These are phyloP conservation scores for Cyberlindnera misumaiensis DNA, from an alignment of 805 yeast species.

Conservation along the genomic window DNA sequence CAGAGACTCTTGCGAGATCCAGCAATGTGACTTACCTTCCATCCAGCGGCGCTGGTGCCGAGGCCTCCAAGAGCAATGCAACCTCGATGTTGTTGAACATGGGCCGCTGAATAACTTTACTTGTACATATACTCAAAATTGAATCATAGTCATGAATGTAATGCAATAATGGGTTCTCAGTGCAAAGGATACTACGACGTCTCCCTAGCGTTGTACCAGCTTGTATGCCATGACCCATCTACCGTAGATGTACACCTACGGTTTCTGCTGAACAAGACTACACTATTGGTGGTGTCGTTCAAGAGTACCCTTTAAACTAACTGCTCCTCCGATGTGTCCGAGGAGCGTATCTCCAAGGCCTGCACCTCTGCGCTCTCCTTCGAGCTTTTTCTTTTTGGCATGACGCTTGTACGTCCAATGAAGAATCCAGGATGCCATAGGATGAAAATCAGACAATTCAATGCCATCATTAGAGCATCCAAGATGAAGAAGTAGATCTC, in stretches of 20 bases:
- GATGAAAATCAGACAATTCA: constrained; percentile 41
- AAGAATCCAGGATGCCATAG: constrained; percentile 60
- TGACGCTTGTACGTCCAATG: constrained; percentile 22
- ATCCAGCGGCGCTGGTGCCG: constrained; percentile 34
- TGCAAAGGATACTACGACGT: too few relatives aligned
- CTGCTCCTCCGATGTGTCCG: too few relatives aligned
- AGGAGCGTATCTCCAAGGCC: too few relatives aligned
- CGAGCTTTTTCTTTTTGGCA: constrained; percentile 1
- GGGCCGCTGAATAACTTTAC: constrained; percentile 41
- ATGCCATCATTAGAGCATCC: constrained; percentile 56
- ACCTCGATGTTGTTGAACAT: constrained; percentile 60
- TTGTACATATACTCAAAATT: constrained; percentile 3
- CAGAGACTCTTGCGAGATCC: constrained; percentile 74
- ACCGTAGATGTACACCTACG: too few relatives aligned
- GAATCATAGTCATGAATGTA: not conserved
- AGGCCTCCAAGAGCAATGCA: constrained; percentile 24
- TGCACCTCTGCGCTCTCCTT: too few relatives aligned
- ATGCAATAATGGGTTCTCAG: too few relatives aligned
- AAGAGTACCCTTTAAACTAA: too few relatives aligned
- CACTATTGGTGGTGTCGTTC: too few relatives aligned
- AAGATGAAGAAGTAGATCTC: constrained; percentile 53
- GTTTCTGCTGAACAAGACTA: too few relatives aligned
- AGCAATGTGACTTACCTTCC: constrained; percentile 90
- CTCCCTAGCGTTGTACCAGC: too few relatives aligned
- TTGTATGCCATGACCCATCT: too few relatives aligned